Base-by-base conservation (phyloP, 2,329 filamentous ascomycete genomes). In the Nannizzia gypsea region DNA sequence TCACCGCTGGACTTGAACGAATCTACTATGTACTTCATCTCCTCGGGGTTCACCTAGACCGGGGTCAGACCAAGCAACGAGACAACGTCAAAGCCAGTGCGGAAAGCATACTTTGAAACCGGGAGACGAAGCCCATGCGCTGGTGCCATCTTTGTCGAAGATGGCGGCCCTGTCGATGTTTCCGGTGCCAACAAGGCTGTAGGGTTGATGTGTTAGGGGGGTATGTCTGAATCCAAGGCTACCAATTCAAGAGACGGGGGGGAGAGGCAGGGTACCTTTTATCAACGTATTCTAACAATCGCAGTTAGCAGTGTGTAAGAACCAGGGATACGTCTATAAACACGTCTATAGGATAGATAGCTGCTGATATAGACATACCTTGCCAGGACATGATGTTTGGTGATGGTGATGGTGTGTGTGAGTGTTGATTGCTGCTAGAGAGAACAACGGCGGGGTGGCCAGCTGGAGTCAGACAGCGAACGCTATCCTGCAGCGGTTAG, bases 131-230 rank as follows among this genome's bases (percentile, higher is more conserved):
- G 90, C 90, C 89, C 90, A 95, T 68, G 83, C 81, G 72, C 86
- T 90, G 76, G 88, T 88, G 68, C 90, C 89, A 67, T 87, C 87
- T 65, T 77, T 78, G 75, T 87, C 90, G 80, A 93, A 84, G 73
- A 96, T 90, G 71, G 88, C 88, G 69, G 82, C 90, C 78, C 90
- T 86, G 78, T 93, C 87, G 71, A 95, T 76, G 73, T 91, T 86
- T 70, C 85, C 85, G 68, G 81, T 85, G 77, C 81, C 86, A 70
- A 95, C 82, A 69, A 96, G 84, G 82, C 90, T 95, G 71, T 9
- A 46, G 11, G 34, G 52, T 26, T n/a, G 13, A 36, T 8, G 15
- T 36, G 54, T 36, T 20, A 36, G 52, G n/a, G n/a, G n/a, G n/a
- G n/a, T n/a, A n/a, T n/a, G n/a, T n/a, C n/a, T n/a, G n/a, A n/a